Conservation (phyloP, 306 rosid species). For the Corylus avellana region DNA sequence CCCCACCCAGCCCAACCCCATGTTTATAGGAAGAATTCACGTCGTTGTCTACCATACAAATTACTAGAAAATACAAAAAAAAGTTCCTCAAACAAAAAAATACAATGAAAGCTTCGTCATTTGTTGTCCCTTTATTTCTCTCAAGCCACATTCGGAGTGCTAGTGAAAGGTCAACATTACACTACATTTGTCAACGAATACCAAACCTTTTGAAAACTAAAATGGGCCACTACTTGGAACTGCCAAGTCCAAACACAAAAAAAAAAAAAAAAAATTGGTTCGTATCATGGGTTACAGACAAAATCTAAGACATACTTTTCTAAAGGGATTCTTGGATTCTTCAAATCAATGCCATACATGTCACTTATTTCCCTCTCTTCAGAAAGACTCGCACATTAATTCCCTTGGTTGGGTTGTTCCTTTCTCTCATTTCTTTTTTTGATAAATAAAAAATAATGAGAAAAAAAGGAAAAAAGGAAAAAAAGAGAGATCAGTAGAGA, state of each 20-base stretch:
- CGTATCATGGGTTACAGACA: neutral
- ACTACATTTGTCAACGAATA: neutral
- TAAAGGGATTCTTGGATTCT: neutral
- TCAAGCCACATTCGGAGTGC: too few relatives aligned
- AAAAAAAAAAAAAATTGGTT: neutral
- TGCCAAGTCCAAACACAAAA: neutral
- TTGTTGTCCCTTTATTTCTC: too few relatives aligned
- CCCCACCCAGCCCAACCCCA: too few relatives aligned
- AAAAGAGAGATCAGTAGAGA: neutral
- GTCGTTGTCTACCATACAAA: too few relatives aligned
- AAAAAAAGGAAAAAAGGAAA: too few relatives aligned
- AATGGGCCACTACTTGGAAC: neutral
- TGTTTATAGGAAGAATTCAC: too few relatives aligned
- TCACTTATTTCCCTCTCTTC: neutral
- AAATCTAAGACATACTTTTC: neutral
- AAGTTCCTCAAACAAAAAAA: too few relatives aligned
- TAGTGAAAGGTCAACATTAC: too few relatives aligned
- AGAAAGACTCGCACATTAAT: neutral
- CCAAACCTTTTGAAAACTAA: neutral
- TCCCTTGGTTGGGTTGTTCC: neutral
- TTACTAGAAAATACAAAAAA: too few relatives aligned
- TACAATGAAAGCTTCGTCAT: too few relatives aligned
- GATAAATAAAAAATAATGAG: too few relatives aligned
- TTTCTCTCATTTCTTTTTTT: neutral
- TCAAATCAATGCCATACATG: neutral